phyloP scores from a whole-genome alignment of 1,139 yeast species.

The Candida glucosophila region DNA sequence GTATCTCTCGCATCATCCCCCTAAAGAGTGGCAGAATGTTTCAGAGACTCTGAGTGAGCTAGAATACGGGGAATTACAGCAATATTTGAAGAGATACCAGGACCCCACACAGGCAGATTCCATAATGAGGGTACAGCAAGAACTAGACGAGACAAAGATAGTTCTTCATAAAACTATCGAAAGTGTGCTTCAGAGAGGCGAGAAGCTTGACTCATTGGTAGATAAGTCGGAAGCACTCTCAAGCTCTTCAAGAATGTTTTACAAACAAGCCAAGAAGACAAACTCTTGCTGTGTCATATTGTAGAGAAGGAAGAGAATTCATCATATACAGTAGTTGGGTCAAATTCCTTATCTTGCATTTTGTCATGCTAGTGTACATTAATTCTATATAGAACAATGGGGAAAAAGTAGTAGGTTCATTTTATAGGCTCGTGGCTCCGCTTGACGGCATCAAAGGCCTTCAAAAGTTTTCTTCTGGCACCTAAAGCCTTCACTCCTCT shows the following conservation, averaged over 20 bases:
- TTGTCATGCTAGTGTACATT: too few relatives aligned
- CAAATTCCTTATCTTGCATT: too few relatives aligned
- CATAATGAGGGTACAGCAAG: conserved; percentile 94
- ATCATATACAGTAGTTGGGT: too few relatives aligned
- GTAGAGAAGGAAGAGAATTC: too few relatives aligned
- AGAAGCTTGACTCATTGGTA: conserved; percentile 85
- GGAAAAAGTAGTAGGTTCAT: too few relatives aligned
- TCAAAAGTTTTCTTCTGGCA: conserved; percentile 84
- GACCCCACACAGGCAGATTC: conserved; percentile 97
- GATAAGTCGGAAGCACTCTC: conserved; percentile 93
- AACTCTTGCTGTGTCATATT: conserved; percentile 88
- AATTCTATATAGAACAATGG: too few relatives aligned
- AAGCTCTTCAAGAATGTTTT: conserved; percentile 84
- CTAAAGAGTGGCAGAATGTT: conserved; percentile 55
- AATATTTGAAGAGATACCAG: conserved; percentile 76
- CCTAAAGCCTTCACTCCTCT: conserved; percentile 91
- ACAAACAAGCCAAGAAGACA: conserved; percentile 95
- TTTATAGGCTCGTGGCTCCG: too few relatives aligned
- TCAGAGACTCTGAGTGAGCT: conserved; percentile 41
- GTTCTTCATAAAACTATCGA: conserved; percentile 95
- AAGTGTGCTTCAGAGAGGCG: conserved; percentile 91
- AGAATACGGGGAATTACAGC: conserved; percentile 54
- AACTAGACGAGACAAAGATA: conserved; percentile 93
- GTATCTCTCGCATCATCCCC: conserved; percentile 77
- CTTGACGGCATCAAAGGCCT: conserved; percentile 80